phyloP scores from a whole-genome alignment of 2,329 filamentous ascomycete genomes.

The Fusarium guadeloupense region DNA sequence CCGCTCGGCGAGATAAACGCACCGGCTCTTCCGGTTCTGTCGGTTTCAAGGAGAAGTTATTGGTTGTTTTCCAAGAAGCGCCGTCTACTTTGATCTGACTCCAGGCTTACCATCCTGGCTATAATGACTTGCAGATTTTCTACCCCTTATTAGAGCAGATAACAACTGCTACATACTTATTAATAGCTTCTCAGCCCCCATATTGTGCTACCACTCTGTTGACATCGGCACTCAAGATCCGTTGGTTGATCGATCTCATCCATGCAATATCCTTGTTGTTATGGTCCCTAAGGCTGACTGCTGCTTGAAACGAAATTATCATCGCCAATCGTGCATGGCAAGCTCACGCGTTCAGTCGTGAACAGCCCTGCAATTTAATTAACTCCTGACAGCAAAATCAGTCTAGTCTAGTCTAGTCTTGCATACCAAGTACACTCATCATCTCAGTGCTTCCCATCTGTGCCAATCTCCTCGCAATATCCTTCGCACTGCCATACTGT shows the following conservation, averaged over 20 bases:
- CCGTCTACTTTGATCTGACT: no score
- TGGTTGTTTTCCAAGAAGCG: no score
- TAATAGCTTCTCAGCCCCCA: no score
- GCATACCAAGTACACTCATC: conserved; percentile 17
- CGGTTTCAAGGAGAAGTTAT: no score
- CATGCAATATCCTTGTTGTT: background rate
- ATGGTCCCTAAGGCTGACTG: background rate
- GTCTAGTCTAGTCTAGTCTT: background rate
- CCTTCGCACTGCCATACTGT: conserved; percentile 21
- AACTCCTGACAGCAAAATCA: no score
- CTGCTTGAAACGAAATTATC: background rate
- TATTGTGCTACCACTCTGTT: no score
- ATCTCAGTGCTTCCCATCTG: conserved; percentile 20
- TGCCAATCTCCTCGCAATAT: background rate
- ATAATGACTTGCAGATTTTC: no score
- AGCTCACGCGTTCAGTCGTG: no score
- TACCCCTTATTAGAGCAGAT: no score
- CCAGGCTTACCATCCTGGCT: no score
- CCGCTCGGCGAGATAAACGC: background rate
- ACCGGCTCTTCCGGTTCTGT: no score
- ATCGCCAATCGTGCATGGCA: background rate
- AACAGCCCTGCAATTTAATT: background rate
- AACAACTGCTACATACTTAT: no score
- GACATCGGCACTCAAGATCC: background rate
- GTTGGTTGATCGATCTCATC: background rate